phyloP scores from a whole-genome alignment of 148 eudicot genomes.

The Silene latifolia region DNA sequence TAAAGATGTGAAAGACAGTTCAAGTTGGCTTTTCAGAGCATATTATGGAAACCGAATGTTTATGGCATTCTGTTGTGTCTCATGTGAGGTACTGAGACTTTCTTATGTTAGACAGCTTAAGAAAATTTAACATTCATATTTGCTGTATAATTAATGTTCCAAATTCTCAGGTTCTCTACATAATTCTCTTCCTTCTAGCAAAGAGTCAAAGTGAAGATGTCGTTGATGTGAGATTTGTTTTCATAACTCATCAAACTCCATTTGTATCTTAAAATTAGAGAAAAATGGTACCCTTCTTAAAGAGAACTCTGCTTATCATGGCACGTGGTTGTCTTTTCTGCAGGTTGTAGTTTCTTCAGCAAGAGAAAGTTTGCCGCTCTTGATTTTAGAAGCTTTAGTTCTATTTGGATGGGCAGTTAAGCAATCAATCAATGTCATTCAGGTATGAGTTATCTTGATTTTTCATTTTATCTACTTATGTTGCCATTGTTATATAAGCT shows the following conservation, averaged over 20 bases:
- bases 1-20: conserved; percentile 92
- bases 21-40: conserved; percentile 80
- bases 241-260: background rate
- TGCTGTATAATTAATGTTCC: background rate
- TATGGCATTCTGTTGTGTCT: conserved; percentile 90
- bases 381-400: conserved; percentile 44
- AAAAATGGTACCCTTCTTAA: background rate
- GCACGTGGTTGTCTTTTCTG: conserved; percentile 9
- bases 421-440: conserved; percentile 79
- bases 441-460: conserved; percentile 40
- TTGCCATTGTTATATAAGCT: background rate
- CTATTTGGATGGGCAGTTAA: conserved; percentile 84
- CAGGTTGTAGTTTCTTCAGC: conserved; percentile 62
- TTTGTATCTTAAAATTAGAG: background rate
- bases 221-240: conserved; percentile 45
- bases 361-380: conserved; percentile 43
- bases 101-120: conserved; percentile 8
- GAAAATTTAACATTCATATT: background rate
- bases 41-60: conserved; percentile 84
- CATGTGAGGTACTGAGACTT: conserved; percentile 68
- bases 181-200: conserved; percentile 74
- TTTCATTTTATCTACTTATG: background rate
- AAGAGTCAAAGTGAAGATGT: conserved; percentile 57
- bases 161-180: conserved; percentile 72
- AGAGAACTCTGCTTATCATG: conserved; percentile 1